Conservation (phyloP, 140 eudicot genomes). For the Senecio squalidus region DNA sequence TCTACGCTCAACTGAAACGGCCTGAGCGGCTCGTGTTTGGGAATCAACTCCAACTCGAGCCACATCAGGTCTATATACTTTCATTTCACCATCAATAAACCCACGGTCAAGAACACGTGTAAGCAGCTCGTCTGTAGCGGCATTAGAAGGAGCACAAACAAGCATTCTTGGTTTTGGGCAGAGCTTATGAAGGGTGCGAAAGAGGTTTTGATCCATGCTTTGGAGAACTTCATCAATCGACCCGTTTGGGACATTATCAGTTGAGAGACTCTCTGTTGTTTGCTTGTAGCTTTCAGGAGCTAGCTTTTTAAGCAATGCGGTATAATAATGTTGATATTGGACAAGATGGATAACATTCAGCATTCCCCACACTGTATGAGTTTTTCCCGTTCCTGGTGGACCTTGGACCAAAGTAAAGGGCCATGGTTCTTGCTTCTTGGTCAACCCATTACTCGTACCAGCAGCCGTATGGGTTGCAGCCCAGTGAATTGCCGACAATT, state of each 20-base stretch:
- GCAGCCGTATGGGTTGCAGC: slow-evolving; percentile 99
- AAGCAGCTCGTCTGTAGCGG: slow-evolving; percentile 97
- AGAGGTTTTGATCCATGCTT: slow-evolving; percentile 92
- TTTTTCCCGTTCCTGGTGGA: slow-evolving; percentile 98
- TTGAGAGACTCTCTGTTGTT: slow-evolving; percentile 45
- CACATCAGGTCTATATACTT: slow-evolving; percentile 90
- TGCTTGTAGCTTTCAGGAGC: slow-evolving; percentile 99
- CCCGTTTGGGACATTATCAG: slow-evolving; percentile 61
- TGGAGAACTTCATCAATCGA: slow-evolving; percentile 96
- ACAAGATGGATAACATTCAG: slow-evolving; percentile 95
- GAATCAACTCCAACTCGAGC: slow-evolving; percentile 99
- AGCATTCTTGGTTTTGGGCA: slow-evolving; percentile 99
- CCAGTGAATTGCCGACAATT: slow-evolving; percentile 97
- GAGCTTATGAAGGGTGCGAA: slow-evolving; percentile 91
- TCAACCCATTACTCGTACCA: slow-evolving; percentile 63
- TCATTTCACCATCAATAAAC: slow-evolving; percentile 97
- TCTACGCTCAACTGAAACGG: slow-evolving; percentile 96
- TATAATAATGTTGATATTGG: slow-evolving; percentile 93
- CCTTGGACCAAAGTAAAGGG: slow-evolving; percentile 97
- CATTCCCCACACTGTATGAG: slow-evolving; percentile 99
- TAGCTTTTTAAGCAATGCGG: slow-evolving; percentile 88
- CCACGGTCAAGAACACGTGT: slow-evolving; percentile 99
- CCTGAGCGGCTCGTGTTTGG: slow-evolving; percentile 96
- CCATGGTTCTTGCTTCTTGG: slow-evolving; percentile 95
- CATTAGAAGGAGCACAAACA: slow-evolving; percentile 98